Evolutionary conservation across 768 basidiomycete species (phyloP), one percentile per base, ranked within the genome.

Genomic region (Clathrus columnatus): DNA sequence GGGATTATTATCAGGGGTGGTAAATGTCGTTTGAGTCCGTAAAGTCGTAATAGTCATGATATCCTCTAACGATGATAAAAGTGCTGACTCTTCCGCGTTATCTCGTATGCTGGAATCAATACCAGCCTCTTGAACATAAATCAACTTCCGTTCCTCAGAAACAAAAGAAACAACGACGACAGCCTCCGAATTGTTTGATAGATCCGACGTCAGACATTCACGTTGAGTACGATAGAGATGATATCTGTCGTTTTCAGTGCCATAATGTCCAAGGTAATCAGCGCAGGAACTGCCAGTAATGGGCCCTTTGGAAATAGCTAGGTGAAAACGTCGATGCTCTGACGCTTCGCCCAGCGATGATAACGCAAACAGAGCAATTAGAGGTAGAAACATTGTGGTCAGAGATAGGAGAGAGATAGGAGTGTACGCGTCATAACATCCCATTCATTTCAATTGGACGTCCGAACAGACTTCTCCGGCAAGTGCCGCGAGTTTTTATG

Each of bases 81-180:
- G n/a, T 36, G 36, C 11, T 36, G 58, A 61, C 11, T 43, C 26
- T 18, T 29, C 18, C 14, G 45, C 51, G 18, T 57, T 51, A 23
- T 42, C 36, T 17, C 55, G 36, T n/a, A 62, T 16, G 28, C 29
- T 43, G 3, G 42, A 50, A 16, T 67, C 65, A 2, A 70, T 63
- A 8, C 70, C 70, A 26, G 69, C 68, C 32, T 65, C 69, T 24
- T 70, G 69, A 42, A 72, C 60, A 67, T 69, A 70, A 14, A 72
- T 59, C 7, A 70, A 48, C 24, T 16, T 7, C 17, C 29, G 4
- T 8, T 57, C 29, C 16, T 53, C 55, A 5, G 5, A 14, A 3
- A 54, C n/a, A n/a, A n/a, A 23, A 14, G 51, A 21, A 30, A 52
- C 36, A 11, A 36, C n/a, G 36, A n/a, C 11, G 11, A 11, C 10